phyloP scores from a whole-genome alignment of 306 rosid genomes.

The Vicia villosa region DNA sequence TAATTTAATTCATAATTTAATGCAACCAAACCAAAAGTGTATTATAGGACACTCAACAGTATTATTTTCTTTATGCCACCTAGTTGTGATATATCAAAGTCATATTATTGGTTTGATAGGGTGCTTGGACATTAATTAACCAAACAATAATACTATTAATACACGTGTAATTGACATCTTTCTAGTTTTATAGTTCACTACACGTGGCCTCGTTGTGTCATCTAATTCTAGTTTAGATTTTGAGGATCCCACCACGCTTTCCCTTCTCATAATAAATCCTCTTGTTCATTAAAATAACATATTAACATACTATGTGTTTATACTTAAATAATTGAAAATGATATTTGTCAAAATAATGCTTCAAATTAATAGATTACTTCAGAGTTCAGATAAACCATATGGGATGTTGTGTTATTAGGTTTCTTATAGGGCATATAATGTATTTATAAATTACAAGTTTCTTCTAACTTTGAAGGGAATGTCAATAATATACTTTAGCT shows the following conservation, averaged over 20 bases:
- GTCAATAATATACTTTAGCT: constrained; percentile 13
- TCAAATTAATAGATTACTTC: background rate
- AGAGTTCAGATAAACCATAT: background rate
- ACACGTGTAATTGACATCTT: constrained; percentile 33
- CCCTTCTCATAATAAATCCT: constrained; percentile 7
- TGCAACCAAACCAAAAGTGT: constrained; percentile 20
- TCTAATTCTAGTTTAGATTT: constrained; percentile 29
- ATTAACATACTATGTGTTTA: no score
- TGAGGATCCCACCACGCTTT: constrained; percentile 23
- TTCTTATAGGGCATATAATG: constrained; percentile 7
- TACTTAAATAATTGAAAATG: background rate
- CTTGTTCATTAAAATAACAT: background rate
- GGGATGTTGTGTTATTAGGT: background rate
- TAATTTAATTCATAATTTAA: no score
- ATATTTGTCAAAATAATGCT: background rate
- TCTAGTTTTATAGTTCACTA: background rate
- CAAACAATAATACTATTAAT: constrained; percentile 2
- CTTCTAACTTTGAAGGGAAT: background rate
- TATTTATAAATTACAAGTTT: constrained; percentile 7
- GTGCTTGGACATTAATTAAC: constrained; percentile 28
- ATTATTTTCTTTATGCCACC: background rate
- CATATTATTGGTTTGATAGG: constrained; percentile 27
- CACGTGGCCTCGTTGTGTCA: constrained; percentile 61
- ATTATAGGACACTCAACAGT: constrained; percentile 19
- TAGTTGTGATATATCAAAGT: constrained; percentile 37